Evolutionary conservation across 2,329 filamentous ascomycete species (phyloP).

Genomic region (Zymoseptoria ardabiliae): DNA sequence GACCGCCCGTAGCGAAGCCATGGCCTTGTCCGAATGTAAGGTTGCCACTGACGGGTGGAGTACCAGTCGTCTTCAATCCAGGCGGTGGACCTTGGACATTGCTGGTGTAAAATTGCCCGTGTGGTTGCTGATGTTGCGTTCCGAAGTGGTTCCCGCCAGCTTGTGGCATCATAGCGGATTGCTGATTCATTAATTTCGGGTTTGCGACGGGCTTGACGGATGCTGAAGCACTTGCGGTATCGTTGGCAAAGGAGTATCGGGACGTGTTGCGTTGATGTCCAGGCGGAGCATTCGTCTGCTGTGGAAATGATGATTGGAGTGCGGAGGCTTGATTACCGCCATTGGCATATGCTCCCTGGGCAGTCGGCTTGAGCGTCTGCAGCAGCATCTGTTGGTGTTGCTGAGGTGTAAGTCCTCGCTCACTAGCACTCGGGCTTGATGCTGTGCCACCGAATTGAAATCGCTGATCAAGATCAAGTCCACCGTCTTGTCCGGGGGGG

Average conservation of each 20-base stretch:
- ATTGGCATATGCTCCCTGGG: slow-evolving; percentile 39
- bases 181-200: slow-evolving; percentile 73
- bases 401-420: slow-evolving; percentile 70
- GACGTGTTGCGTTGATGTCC: slow-evolving; percentile 78
- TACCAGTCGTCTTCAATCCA: slow-evolving; percentile 88
- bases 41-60: slow-evolving; percentile 71
- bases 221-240: slow-evolving; percentile 52
- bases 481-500: slow-evolving; percentile 46
- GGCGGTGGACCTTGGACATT: slow-evolving; percentile 90
- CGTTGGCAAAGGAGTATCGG: slow-evolving; percentile 80
- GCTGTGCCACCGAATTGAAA: slow-evolving; percentile 30
- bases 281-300: slow-evolving; percentile 19
- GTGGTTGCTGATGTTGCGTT: slow-evolving; percentile 48
- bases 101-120: slow-evolving; percentile 69
- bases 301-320: slow-evolving; percentile 32
- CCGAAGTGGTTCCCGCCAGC: slow-evolving; percentile 37
- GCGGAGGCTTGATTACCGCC: slow-evolving; percentile 39
- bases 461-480: slow-evolving; percentile 27
- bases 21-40: slow-evolving; percentile 88
- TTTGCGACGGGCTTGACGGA: slow-evolving; percentile 72
- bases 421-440: slow-evolving; percentile 48
- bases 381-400: slow-evolving; percentile 64
- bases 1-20: slow-evolving; percentile 62
- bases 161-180: slow-evolving; percentile 74
- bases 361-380: slow-evolving; percentile 46